Evolutionary conservation across 495 filamentous ascomycete genomes (phyloP).

Genomic region (Pyrenula aspistea): DNA sequence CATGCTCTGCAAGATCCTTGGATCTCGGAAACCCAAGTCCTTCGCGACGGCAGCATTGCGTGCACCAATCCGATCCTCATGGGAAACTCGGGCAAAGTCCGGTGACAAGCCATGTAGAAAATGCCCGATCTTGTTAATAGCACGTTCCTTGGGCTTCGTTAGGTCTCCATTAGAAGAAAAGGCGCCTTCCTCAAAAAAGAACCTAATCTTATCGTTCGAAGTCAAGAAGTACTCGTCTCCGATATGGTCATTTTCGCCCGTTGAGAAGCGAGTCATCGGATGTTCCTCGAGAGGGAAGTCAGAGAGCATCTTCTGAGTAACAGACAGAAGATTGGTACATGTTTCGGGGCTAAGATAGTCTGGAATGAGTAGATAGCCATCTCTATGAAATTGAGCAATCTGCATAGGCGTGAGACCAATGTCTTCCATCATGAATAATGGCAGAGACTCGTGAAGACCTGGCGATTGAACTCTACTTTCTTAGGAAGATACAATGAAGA

Average conservation of each 20-base stretch:
- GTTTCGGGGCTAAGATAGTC: constrained; percentile 55
- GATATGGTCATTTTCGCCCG: constrained; percentile 60
- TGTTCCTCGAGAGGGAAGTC: constrained; percentile 66
- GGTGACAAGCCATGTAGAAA: constrained; percentile 66
- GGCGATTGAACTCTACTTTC: no score
- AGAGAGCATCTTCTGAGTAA: constrained; percentile 63
- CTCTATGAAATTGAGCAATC: constrained; percentile 55
- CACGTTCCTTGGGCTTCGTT: constrained; percentile 60
- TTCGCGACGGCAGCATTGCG: constrained; percentile 54
- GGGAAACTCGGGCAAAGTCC: constrained; percentile 52
- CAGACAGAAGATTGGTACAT: constrained; percentile 53
- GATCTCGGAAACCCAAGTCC: constrained; percentile 61
- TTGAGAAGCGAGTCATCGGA: constrained; percentile 87
- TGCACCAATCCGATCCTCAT: constrained; percentile 17
- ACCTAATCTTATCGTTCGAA: constrained; percentile 81
- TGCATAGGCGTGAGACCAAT: constrained; percentile 61
- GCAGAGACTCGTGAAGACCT: no score
- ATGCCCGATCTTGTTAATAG: constrained; percentile 97
- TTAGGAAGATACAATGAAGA: no score
- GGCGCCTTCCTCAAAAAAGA: constrained; percentile 87
- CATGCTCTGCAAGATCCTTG: constrained; percentile 81
- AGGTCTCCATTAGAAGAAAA: constrained; percentile 29
- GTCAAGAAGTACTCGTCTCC: constrained; percentile 91
- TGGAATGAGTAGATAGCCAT: constrained; percentile 87
- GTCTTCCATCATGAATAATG: no score